Percentiles rank a stretch among this genome's conserved stretches.
These are phyloP conservation scores for Physcomitrium patens DNA, from an alignment of 225 moss, liverwort and hornwort genomes.

Conservation along the genomic window DNA sequence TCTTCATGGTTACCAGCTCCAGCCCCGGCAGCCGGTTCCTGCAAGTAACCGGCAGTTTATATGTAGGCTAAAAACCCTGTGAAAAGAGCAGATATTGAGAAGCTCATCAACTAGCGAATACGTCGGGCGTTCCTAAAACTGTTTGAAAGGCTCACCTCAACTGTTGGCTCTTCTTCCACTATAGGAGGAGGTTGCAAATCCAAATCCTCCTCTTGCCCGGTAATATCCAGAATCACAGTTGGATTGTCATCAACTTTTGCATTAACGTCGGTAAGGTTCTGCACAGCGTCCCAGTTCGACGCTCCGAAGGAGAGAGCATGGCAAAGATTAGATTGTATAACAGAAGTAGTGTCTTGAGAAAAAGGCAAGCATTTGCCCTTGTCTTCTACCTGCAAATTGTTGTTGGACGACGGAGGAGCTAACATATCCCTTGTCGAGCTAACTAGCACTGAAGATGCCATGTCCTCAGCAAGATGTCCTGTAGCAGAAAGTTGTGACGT, in stretches of 20 bases:
- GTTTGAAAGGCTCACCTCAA: slow-evolving; percentile 31
- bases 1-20: slow-evolving; percentile 44
- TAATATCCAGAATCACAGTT: neutral
- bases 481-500: slow-evolving; percentile 51
- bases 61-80: slow-evolving; percentile 1
- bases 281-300: slow-evolving; percentile 50
- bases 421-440: slow-evolving; percentile 39
- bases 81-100: neutral
- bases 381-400: slow-evolving; percentile 33
- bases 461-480: slow-evolving; percentile 72
- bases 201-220: slow-evolving; percentile 25
- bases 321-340: slow-evolving; percentile 31
- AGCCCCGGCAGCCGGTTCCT: slow-evolving; percentile 46
- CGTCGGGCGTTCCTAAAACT: neutral
- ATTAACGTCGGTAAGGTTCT: slow-evolving; percentile 29
- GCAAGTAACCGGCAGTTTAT: slow-evolving; percentile 16
- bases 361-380: slow-evolving; percentile 39
- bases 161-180: slow-evolving; percentile 31
- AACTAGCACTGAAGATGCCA: slow-evolving; percentile 64
- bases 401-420: slow-evolving; percentile 27
- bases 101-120: neutral
- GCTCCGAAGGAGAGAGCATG: slow-evolving; percentile 55
- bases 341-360: slow-evolving; percentile 41
- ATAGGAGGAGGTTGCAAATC: slow-evolving; percentile 5
- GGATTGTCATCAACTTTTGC: slow-evolving; percentile 36